These are phyloP conservation scores for Trichaptum fuscoviolaceum DNA, from an alignment of 768 basidiomycete species.

Conservation along the genomic window DNA sequence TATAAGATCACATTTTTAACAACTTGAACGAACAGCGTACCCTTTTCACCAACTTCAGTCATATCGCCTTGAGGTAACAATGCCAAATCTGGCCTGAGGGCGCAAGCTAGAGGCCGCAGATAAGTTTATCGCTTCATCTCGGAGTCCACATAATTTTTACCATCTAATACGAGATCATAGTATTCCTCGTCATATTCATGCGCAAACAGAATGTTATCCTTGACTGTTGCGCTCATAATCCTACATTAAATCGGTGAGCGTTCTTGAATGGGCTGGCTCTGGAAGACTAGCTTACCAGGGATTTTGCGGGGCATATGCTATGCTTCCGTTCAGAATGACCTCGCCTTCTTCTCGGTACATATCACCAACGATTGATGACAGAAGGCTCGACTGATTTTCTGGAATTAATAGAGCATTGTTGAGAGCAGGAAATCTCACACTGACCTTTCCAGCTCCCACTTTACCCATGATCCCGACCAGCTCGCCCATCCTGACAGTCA, in stretches of 20 bases:
- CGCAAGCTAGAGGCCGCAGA: conserved; percentile 54
- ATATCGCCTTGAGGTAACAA: conserved; percentile 78
- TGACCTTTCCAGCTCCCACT: conserved; percentile 87
- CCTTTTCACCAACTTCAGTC: conserved; percentile 85
- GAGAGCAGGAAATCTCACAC: conserved; percentile 15
- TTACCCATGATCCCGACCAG: conserved; percentile 81
- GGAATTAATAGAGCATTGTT: conserved; percentile 7
- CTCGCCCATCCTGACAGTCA: conserved; percentile 78
- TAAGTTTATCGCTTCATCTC: conserved; percentile 5
- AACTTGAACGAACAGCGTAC: conserved; percentile 27
- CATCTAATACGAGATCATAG: conserved; percentile 78
- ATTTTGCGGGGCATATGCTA: conserved; percentile 84
- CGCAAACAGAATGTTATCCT: conserved; percentile 90
- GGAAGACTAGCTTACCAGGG: conserved; percentile 53
- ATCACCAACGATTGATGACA: conserved; percentile 82
- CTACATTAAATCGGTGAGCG: conserved; percentile 26
- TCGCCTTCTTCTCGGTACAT: conserved; percentile 76
- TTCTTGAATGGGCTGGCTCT: no score
- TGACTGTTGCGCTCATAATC: conserved; percentile 81
- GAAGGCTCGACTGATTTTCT: conserved; percentile 53
- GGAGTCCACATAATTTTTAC: conserved; percentile 27
- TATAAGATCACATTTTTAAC: neutral
- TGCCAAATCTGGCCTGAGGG: conserved; percentile 73
- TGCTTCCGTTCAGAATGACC: conserved; percentile 58
- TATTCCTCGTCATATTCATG: conserved; percentile 83